Evolutionary conservation across 257 asterid species (phyloP).

Genomic region (Nicotiana knightiana): DNA sequence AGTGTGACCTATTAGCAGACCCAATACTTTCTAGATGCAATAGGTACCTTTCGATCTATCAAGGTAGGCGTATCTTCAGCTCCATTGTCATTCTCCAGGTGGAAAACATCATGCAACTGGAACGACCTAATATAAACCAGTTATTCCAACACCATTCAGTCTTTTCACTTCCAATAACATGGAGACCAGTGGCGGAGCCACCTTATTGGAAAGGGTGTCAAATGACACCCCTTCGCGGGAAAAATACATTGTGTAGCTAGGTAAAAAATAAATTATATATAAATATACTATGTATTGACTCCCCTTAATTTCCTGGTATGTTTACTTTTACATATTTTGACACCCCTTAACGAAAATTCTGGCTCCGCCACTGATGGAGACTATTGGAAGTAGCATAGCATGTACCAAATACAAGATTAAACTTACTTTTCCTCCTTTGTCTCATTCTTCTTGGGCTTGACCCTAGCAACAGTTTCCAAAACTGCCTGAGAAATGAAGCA

Average conservation of each 20-base stretch:
- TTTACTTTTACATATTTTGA: no score
- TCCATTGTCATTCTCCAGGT: conserved; percentile 54
- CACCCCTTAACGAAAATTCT: no score
- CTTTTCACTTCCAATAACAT: background rate
- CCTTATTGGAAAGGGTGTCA: no score
- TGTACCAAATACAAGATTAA: conserved; percentile 9
- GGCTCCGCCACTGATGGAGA: background rate
- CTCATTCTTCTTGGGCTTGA: conserved; percentile 78
- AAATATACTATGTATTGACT: no score
- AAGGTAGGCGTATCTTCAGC: conserved; percentile 74
- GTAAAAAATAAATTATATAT: no score
- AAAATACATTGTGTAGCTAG: no score
- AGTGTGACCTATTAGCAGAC: background rate
- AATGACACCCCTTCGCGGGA: no score
- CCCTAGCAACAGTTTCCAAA: conserved; percentile 83
- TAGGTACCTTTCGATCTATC: conserved; percentile 61
- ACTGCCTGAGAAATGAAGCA: conserved; percentile 56
- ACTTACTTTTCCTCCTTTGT: conserved; percentile 71
- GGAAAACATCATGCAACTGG: conserved; percentile 71
- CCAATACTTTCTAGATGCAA: conserved; percentile 1
- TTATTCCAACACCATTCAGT: conserved; percentile 15
- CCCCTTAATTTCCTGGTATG: no score
- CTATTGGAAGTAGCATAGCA: background rate
- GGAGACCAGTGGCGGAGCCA: background rate
- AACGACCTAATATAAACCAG: conserved; percentile 43